Evolutionary conservation across 1,284 basidiomycete genomes (phyloP).

Genomic region (Tilletia caries): DNA sequence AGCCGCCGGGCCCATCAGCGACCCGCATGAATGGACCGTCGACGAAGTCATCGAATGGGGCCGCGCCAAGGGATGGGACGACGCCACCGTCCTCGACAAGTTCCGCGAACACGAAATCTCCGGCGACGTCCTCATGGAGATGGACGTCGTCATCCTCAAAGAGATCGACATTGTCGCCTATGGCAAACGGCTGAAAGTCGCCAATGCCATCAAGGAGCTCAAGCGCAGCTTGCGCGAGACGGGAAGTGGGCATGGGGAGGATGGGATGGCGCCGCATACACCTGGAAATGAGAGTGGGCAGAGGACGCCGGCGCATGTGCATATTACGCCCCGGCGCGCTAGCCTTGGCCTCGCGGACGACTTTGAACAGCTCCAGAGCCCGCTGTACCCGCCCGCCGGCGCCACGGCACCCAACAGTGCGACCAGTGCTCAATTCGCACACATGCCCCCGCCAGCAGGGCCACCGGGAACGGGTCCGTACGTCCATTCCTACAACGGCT

Average conservation of each 20-base stretch:
- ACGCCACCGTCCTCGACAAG: constrained; percentile 69
- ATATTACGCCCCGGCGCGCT: neutral
- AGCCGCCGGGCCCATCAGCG: constrained; percentile 25
- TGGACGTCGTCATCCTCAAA: constrained; percentile 87
- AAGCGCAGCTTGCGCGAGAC: constrained; percentile 43
- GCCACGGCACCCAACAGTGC: neutral
- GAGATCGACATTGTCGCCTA: constrained; percentile 93
- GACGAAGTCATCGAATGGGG: constrained; percentile 90
- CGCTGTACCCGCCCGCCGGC: neutral
- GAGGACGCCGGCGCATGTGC: neutral
- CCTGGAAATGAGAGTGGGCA: neutral
- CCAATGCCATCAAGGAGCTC: constrained; percentile 89
- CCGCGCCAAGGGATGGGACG: constrained; percentile 77
- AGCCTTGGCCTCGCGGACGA: neutral
- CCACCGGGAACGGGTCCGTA: neutral
- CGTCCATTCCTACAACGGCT: neutral
- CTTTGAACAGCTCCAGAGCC: neutral
- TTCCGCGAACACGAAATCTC: constrained; percentile 89
- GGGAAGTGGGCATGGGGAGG: constrained; percentile 14
- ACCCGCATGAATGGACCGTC: constrained; percentile 75
- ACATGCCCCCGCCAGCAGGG: neutral
- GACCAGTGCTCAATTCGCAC: neutral
- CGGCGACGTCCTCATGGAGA: constrained; percentile 89
- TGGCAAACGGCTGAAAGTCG: constrained; percentile 87
- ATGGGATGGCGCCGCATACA: neutral